Base-by-base conservation (phyloP, 2,329 filamentous ascomycete species). In the Hypomyces rosellus region DNA sequence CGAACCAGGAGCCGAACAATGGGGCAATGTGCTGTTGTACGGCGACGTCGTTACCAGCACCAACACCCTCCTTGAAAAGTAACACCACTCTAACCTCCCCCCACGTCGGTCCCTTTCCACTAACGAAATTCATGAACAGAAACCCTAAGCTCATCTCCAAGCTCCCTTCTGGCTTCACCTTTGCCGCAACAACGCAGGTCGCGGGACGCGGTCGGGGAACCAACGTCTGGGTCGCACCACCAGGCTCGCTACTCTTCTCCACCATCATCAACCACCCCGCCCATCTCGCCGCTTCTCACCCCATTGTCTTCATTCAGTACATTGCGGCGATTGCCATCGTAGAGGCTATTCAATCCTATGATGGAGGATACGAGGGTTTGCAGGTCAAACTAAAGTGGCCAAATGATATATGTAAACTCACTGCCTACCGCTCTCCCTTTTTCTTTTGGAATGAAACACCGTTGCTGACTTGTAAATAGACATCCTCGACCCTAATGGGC, bases 301-400 rank as follows among this genome's bases (percentile, higher is more conserved):
- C 93, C 0, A 85, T 97, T 9, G 85, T 96, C 1, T 97, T 99
- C 67, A 77, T 97, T 25, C 93, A 97, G 67, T 99, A 99, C 64
- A 78, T 99, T 13, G 84, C 89, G 0, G 91, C 90, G 1, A 81
- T 99, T 42, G 91, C 93, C 38, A 86, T 92, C 39, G 86, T 95
- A 3, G 81, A 88, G 54, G 92, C 89, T 0, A 84, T 97, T 55
- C 85, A 88, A 55, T 78, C 76, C 22, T 97, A 97, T 63, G 89
- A 85, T 45, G 69, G 69, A 2, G 88, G 85, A 7, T 97, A 95
- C 66, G 75, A 81, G 5, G 74, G 81, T 0, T 67, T 97, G 4
- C 88, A 88, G 1, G 77, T 99, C 38, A 90, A 88, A 64, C 71
- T 99, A 33, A 99, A 99, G 68, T 99, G 93, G 93, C 93, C 93